Conservation (phyloP, 2,329 filamentous ascomycete genomes). For the Neofusicoccum parvum region DNA sequence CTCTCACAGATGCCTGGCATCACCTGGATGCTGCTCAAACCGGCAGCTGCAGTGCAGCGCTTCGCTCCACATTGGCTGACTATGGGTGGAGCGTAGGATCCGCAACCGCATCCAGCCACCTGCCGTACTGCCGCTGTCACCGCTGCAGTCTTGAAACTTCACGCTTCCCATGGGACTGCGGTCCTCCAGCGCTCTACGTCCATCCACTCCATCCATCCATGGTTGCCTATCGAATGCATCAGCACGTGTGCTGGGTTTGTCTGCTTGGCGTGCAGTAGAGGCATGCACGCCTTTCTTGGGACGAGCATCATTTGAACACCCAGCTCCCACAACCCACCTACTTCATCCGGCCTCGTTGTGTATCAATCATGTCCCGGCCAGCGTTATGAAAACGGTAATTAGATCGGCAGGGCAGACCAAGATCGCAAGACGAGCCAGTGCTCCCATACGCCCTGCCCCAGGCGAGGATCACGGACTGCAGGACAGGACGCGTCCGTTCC, state of each 20-base stretch:
- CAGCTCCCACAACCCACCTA: neutral
- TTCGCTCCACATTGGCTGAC: neutral
- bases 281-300: neutral
- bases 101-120: neutral
- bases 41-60: neutral
- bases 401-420: slow-evolving; percentile 15
- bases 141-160: neutral
- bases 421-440: neutral
- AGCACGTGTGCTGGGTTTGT: neutral
- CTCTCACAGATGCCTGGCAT: neutral
- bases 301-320: neutral
- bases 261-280: slow-evolving; percentile 13
- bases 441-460: neutral
- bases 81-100: neutral
- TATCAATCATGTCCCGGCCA: neutral
- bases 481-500: neutral
- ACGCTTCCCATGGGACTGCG: neutral
- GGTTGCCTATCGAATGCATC: neutral
- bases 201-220: neutral
- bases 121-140: neutral
- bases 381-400: slow-evolving; percentile 17
- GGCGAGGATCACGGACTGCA: slow-evolving; percentile 11
- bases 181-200: neutral
- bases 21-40: neutral
- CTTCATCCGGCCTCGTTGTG: neutral